Evolutionary conservation across 2,329 filamentous ascomycete genomes (phyloP).

Genomic region (Ophiosphaerella narmari): DNA sequence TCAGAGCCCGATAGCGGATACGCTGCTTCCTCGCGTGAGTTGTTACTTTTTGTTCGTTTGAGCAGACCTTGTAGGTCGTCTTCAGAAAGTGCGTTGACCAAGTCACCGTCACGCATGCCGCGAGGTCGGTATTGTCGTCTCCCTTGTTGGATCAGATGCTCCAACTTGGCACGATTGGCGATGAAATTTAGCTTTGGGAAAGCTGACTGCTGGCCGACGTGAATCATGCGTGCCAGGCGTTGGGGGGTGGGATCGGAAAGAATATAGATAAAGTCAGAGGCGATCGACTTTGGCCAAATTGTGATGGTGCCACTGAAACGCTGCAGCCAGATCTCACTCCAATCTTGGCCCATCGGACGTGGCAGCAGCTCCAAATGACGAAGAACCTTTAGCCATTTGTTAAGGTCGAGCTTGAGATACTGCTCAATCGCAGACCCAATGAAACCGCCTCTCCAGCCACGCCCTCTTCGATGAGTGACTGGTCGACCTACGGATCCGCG

Average conservation of each 20-base stretch:
- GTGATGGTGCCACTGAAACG: slow-evolving; percentile 94
- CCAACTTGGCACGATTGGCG: slow-evolving; percentile 81
- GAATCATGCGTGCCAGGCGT: slow-evolving; percentile 83
- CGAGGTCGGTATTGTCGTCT: slow-evolving; percentile 49
- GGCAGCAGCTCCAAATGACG: slow-evolving; percentile 91
- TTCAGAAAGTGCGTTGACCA: slow-evolving; percentile 50
- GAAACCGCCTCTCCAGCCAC: slow-evolving; percentile 95
- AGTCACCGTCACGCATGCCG: slow-evolving; percentile 36
- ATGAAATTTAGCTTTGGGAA: slow-evolving; percentile 95
- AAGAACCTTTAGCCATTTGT: slow-evolving; percentile 96
- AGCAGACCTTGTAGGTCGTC: slow-evolving; percentile 53
- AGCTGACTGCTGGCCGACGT: slow-evolving; percentile 83
- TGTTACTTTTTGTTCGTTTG: slow-evolving; percentile 30
- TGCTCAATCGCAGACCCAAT: slow-evolving; percentile 90
- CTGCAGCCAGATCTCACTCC: slow-evolving; percentile 95
- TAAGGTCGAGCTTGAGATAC: slow-evolving; percentile 93
- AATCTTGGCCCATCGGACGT: slow-evolving; percentile 89
- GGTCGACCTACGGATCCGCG: slow-evolving; percentile 89
- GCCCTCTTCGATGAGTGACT: slow-evolving; percentile 89
- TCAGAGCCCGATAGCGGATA: slow-evolving; percentile 36
- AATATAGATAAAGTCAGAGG: slow-evolving; percentile 83
- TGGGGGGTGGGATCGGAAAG: slow-evolving; percentile 78
- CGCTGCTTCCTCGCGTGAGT: slow-evolving; percentile 6
- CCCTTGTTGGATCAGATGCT: slow-evolving; percentile 67
- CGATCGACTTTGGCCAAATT: slow-evolving; percentile 84